These are phyloP conservation scores for Exophiala sp. DNA, from an alignment of 2,329 filamentous ascomycete species.

Conservation along the genomic window DNA sequence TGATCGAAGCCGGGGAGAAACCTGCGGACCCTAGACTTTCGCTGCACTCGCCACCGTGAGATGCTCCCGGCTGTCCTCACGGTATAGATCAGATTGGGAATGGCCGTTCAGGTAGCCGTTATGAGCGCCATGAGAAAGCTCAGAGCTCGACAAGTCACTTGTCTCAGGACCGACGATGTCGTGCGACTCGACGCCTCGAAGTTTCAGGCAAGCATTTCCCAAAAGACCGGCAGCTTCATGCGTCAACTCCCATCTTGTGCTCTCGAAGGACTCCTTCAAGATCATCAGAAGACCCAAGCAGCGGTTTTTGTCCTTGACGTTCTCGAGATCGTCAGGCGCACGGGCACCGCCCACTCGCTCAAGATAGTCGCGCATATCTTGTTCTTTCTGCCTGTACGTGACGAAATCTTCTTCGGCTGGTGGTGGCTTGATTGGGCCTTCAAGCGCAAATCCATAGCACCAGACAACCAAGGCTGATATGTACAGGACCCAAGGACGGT, in stretches of 20 bases:
- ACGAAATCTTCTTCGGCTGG: conserved; percentile 48
- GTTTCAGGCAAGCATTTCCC: conserved; percentile 71
- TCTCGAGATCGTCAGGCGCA: conserved; percentile 73
- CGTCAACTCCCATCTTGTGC: conserved; percentile 85
- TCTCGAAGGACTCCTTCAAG: conserved; percentile 74
- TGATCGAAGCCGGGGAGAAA: too few relatives aligned
- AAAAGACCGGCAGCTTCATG: conserved; percentile 80
- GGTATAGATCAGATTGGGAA: conserved; percentile 1
- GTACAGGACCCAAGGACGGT: conserved; percentile 93
- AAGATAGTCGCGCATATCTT: conserved; percentile 77
- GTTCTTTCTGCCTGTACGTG: conserved; percentile 63
- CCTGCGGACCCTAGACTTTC: conserved; percentile 6
- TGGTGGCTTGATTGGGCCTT: conserved; percentile 64
- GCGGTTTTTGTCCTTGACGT: conserved; percentile 71
- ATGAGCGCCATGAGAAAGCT: conserved; percentile 3
- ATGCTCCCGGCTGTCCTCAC: conserved; percentile 13
- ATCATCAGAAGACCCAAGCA: conserved; percentile 79
- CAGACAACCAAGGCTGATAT: conserved; percentile 89
- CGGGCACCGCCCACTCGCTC: conserved; percentile 66
- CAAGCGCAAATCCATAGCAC: conserved; percentile 88
- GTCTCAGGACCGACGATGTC: conserved; percentile 11
- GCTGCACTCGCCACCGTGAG: conserved; percentile 17
- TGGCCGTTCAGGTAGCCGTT: conserved; percentile 9
- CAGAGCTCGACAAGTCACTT: conserved; percentile 3
- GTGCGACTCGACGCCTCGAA: conserved; percentile 33